phyloP scores from a whole-genome alignment of 352 stramenopile genomes.

The Phytophthora idaei region DNA sequence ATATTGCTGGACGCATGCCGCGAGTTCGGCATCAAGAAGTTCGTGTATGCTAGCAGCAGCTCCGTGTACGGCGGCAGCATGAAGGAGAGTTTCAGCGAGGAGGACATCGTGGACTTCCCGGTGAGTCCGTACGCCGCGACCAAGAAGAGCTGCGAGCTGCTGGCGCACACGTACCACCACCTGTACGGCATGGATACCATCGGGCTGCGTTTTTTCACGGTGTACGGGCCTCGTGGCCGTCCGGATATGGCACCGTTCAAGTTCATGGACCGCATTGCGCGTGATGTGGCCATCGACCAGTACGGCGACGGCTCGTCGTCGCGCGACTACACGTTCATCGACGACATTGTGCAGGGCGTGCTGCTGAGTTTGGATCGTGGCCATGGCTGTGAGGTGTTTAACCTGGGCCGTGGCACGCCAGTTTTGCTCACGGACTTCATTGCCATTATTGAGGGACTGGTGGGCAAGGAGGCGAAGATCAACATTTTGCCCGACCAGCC shows the following conservation, averaged over 20 bases:
- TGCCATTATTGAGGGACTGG: conserved; percentile 92
- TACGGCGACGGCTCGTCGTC: conserved; percentile 96
- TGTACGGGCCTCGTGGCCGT: conserved; percentile 95
- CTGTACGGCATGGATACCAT: conserved; percentile 95
- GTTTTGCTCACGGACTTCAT: conserved; percentile 96
- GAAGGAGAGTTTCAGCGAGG: conserved; percentile 91
- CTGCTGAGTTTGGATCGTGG: conserved; percentile 73
- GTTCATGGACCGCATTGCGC: conserved; percentile 96
- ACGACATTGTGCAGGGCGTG: conserved; percentile 98
- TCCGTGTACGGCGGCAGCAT: conserved; percentile 96
- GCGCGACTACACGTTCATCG: conserved; percentile 99
- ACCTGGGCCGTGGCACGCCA: conserved; percentile 94
- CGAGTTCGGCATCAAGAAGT: conserved; percentile 91
- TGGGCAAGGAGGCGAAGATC: conserved; percentile 94
- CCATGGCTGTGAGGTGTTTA: conserved; percentile 95
- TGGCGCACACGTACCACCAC: conserved; percentile 98
- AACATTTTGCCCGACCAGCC: conserved; percentile 94
- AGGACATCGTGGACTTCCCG: conserved; percentile 92
- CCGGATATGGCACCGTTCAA: conserved; percentile 99
- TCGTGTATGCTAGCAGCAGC: conserved; percentile 96
- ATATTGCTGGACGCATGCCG: conserved; percentile 93
- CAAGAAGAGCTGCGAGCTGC: conserved; percentile 97
- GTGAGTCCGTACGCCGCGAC: conserved; percentile 97
- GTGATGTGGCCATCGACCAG: conserved; percentile 94
- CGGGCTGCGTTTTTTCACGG: conserved; percentile 98